Percentiles rank a stretch among this genome's conserved stretches.
Evolutionary conservation across 306 rosid genomes (phyloP).

Genomic region (Sophora flavescens): DNA sequence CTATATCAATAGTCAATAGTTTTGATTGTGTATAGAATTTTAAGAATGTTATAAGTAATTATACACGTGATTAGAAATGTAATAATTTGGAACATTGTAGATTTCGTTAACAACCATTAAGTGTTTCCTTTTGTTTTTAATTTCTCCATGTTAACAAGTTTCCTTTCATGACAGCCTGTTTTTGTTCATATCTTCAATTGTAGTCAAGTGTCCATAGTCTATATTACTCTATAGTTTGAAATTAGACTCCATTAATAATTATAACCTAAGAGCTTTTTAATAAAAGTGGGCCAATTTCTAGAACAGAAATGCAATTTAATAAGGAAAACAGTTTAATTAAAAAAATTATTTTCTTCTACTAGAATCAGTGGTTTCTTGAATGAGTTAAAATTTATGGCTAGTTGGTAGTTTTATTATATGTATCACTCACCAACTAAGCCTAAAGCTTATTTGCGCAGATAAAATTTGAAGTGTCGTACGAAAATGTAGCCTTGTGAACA

Average conservation of each 20-base stretch:
- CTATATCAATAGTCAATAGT: constrained; percentile 42
- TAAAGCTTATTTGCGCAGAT: neutral
- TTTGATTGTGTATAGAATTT: constrained; percentile 34
- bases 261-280: neutral
- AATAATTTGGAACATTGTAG: constrained; percentile 34
- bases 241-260: constrained; percentile 10
- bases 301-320: constrained; percentile 17
- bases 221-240: constrained; percentile 34
- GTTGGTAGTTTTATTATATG: constrained; percentile 24
- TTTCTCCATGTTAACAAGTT: constrained; percentile 38
- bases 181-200: constrained; percentile 35
- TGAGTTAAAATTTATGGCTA: constrained; percentile 25
- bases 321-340: constrained; percentile 30
- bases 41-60: neutral
- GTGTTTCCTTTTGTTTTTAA: constrained; percentile 22
- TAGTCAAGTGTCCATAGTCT: constrained; percentile 33
- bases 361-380: constrained; percentile 30
- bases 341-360: constrained; percentile 15
- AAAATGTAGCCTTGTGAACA: constrained; percentile 16
- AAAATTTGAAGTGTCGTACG: constrained; percentile 24
- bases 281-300: constrained; percentile 22
- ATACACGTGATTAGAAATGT: constrained; percentile 13
- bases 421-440: neutral
- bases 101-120: constrained; percentile 40
- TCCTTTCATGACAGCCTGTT: constrained; percentile 53